A percentile compares a stretch with the other conserved stretches of the same genome.
These are phyloP conservation scores for Coemansia furcata DNA, from an alignment of 192 early-diverging fungal genomes.

Conservation along the genomic window DNA sequence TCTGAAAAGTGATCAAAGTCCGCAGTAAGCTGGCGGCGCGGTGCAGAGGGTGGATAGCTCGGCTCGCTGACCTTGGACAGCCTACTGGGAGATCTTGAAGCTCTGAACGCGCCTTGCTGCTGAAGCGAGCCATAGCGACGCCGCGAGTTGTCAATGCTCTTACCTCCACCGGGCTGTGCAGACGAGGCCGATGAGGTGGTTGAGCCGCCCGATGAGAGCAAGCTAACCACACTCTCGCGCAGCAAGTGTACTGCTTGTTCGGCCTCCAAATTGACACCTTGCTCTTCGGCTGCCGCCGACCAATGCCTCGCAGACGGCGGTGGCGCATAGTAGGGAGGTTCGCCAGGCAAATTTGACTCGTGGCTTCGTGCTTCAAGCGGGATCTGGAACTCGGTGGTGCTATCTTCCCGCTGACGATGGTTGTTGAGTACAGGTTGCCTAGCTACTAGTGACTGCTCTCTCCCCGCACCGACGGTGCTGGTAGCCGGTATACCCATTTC, in stretches of 20 bases:
- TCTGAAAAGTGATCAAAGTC: conserved; percentile 46
- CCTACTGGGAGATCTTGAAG: conserved; percentile 32
- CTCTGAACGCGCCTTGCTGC: conserved; percentile 2
- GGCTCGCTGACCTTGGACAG: conserved; percentile 52
- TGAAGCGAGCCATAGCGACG: conserved; percentile 10
- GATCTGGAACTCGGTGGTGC: conserved; percentile 13
- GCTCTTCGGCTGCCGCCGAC: neutral
- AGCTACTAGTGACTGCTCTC: neutral
- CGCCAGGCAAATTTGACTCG: neutral
- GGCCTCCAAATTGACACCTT: neutral
- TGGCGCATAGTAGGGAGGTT: conserved; percentile 4
- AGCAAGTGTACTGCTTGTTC: conserved; percentile 45
- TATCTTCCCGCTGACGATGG: neutral
- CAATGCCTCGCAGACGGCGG: neutral
- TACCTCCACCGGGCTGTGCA: conserved; percentile 12
- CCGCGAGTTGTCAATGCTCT: conserved; percentile 2
- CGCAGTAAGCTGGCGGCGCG: conserved; percentile 24
- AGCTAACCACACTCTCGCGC: conserved; percentile 44
- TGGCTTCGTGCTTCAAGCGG: conserved; percentile 8
- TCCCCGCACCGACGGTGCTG: neutral
- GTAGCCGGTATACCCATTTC: conserved; percentile 1
- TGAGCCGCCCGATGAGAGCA: conserved; percentile 32
- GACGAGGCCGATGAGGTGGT: conserved; percentile 30
- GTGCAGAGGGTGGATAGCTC: conserved; percentile 40
- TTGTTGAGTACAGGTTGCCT: neutral